These are phyloP conservation scores for Boletus pseudopeckii DNA, from an alignment of 768 basidiomycete genomes.

Conservation along the genomic window DNA sequence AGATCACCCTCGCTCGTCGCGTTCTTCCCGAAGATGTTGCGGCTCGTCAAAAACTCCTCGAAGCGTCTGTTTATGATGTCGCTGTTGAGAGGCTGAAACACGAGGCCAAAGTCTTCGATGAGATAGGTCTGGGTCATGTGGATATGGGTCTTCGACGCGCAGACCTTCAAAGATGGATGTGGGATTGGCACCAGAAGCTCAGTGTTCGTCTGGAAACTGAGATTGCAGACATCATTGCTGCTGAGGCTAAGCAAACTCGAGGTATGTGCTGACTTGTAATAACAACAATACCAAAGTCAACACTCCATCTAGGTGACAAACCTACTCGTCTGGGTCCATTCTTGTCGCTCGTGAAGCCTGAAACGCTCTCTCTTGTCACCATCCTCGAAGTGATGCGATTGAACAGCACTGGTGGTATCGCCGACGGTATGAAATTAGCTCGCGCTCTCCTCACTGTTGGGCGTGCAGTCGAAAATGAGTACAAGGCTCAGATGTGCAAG, in stretches of 20 bases:
- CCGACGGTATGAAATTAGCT: slow-evolving; percentile 86
- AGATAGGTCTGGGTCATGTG: slow-evolving; percentile 51
- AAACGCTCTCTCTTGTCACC: slow-evolving; percentile 82
- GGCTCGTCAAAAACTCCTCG: slow-evolving; percentile 76
- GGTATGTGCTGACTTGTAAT: slow-evolving; percentile 13
- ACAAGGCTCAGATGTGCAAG: slow-evolving; percentile 79
- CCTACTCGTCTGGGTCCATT: slow-evolving; percentile 57
- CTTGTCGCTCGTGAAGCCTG: slow-evolving; percentile 67
- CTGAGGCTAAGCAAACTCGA: slow-evolving; percentile 32
- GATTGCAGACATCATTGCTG: slow-evolving; percentile 41
- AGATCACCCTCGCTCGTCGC: slow-evolving; percentile 59
- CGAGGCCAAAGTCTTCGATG: slow-evolving; percentile 55
- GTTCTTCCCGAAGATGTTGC: slow-evolving; percentile 65
- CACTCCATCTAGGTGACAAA: slow-evolving; percentile 7
- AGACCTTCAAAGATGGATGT: slow-evolving; percentile 77
- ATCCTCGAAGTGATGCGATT: slow-evolving; percentile 87
- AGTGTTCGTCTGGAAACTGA: slow-evolving; percentile 47
- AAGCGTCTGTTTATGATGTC: slow-evolving; percentile 82
- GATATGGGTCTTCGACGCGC: slow-evolving; percentile 42
- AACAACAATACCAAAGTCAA: not conserved
- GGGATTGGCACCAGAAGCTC: slow-evolving; percentile 77
- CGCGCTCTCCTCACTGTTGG: slow-evolving; percentile 79
- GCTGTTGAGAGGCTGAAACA: slow-evolving; percentile 68
- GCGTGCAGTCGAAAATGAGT: slow-evolving; percentile 83
- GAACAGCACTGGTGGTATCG: slow-evolving; percentile 70